phyloP scores from a whole-genome alignment of 805 yeast species.

The Ogataea allantospora region DNA sequence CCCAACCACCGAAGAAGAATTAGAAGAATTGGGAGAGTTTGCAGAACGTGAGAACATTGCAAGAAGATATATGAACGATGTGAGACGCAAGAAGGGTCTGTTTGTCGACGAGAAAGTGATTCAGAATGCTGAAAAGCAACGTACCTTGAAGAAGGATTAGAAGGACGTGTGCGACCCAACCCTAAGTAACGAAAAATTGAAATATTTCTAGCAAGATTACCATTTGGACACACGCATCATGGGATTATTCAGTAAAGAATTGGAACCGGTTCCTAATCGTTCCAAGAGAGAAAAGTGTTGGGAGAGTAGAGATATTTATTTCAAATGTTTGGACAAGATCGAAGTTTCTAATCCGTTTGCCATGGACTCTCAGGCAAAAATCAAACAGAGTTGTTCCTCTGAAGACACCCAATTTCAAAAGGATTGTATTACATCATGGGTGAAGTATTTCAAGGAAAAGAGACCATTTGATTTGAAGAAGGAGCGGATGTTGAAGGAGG shows the following conservation, averaged over 20 bases:
- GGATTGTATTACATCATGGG: constrained; percentile 89
- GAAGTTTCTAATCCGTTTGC: constrained; percentile 70
- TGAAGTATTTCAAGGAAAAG: constrained; percentile 84
- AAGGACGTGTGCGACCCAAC: constrained; percentile 9
- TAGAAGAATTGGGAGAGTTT: constrained; percentile 88
- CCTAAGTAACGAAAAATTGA: neutral
- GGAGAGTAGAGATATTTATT: constrained; percentile 81
- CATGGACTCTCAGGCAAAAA: constrained; percentile 42
- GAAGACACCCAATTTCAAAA: constrained; percentile 59
- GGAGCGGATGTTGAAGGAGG: constrained; percentile 63
- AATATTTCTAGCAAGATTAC: constrained; percentile 1
- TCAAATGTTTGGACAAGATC: constrained; percentile 68
- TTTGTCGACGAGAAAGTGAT: constrained; percentile 88
- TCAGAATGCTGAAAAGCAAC: constrained; percentile 89
- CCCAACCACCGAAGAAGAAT: constrained; percentile 94
- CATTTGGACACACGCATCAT: constrained; percentile 27
- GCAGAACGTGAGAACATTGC: constrained; percentile 94
- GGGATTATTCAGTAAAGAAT: constrained; percentile 47
- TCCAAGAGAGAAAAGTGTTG: constrained; percentile 77
- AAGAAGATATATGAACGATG: constrained; percentile 74
- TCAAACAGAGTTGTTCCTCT: constrained; percentile 55
- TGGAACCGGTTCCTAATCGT: constrained; percentile 48
- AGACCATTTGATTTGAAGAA: constrained; percentile 73
- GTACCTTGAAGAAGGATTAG: constrained; percentile 71
- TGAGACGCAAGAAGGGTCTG: constrained; percentile 85